Evolutionary conservation across 1,284 basidiomycete genomes (phyloP).

Genomic region (Agaricales sp.): DNA sequence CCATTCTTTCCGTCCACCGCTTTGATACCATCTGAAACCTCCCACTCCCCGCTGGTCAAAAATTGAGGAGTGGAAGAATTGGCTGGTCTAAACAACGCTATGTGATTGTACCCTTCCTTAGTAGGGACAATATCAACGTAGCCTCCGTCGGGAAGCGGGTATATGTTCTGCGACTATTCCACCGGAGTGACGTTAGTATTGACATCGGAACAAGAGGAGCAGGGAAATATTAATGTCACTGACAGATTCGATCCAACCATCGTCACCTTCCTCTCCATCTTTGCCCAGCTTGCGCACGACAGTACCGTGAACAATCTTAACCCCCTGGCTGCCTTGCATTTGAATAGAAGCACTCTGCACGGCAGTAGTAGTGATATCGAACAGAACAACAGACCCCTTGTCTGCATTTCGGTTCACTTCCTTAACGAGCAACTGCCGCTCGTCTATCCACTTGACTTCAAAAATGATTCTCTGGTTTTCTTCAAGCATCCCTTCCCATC

Average conservation of each 20-base stretch:
- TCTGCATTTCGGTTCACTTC: slow-evolving; percentile 82
- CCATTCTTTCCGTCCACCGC: slow-evolving; percentile 62
- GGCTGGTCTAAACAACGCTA: slow-evolving; percentile 80
- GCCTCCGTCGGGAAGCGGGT: slow-evolving; percentile 46
- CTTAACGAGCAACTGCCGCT: slow-evolving; percentile 70
- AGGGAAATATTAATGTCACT: slow-evolving; percentile 19
- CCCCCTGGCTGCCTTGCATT: slow-evolving; percentile 13
- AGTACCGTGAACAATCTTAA: slow-evolving; percentile 28
- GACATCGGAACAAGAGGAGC: slow-evolving; percentile 1
- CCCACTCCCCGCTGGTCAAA: slow-evolving; percentile 84
- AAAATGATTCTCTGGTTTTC: slow-evolving; percentile 61
- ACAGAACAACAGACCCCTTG: slow-evolving; percentile 68
- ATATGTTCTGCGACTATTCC: slow-evolving; percentile 49
- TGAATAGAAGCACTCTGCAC: slow-evolving; percentile 15
- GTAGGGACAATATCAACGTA: slow-evolving; percentile 86
- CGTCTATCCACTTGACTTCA: slow-evolving; percentile 83
- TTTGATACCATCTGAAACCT: slow-evolving; percentile 69
- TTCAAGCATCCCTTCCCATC: slow-evolving; percentile 54
- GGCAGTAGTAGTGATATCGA: slow-evolving; percentile 38
- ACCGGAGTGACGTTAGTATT: slow-evolving; percentile 7
- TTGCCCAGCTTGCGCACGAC: slow-evolving; percentile 71
- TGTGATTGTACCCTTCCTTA: slow-evolving; percentile 75
- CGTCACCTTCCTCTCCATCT: slow-evolving; percentile 77
- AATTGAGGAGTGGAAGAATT: slow-evolving; percentile 62
- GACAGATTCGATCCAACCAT: slow-evolving; percentile 86